Conservation (phyloP, 345 rosid species). For the Populus tremula region DNA sequence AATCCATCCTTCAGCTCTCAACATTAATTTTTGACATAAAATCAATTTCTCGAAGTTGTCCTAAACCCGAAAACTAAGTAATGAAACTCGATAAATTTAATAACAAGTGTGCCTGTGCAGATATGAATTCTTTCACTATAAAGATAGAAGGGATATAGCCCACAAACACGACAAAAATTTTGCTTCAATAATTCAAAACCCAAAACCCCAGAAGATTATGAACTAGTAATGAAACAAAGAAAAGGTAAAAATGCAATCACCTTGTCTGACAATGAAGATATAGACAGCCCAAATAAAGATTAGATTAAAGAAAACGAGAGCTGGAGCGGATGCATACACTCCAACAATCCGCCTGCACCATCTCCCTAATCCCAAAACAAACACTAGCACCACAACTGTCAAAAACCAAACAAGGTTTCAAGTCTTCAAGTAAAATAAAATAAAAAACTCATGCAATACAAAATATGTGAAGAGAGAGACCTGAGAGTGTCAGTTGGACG, state of each 20-base stretch:
- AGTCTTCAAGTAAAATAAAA: background rate
- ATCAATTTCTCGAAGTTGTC: too few species aligned
- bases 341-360: constrained; percentile 46
- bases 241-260: constrained; percentile 19
- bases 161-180: too few species aligned
- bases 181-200: background rate
- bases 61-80: too few species aligned
- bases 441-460: background rate
- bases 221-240: background rate
- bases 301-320: constrained; percentile 44
- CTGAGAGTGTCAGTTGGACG: constrained; percentile 47
- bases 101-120: too few species aligned
- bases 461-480: constrained; percentile 9
- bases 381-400: constrained; percentile 38
- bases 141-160: too few species aligned
- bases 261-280: constrained; percentile 37
- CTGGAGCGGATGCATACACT: constrained; percentile 50
- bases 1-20: background rate
- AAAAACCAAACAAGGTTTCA: background rate
- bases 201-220: background rate
- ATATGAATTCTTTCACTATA: too few species aligned
- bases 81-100: too few species aligned
- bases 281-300: constrained; percentile 51
- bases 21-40: too few species aligned
- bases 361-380: constrained; percentile 40